These are phyloP conservation scores for Aureobasidium sp. DNA, from an alignment of 2,329 filamentous ascomycete species.

Conservation along the genomic window DNA sequence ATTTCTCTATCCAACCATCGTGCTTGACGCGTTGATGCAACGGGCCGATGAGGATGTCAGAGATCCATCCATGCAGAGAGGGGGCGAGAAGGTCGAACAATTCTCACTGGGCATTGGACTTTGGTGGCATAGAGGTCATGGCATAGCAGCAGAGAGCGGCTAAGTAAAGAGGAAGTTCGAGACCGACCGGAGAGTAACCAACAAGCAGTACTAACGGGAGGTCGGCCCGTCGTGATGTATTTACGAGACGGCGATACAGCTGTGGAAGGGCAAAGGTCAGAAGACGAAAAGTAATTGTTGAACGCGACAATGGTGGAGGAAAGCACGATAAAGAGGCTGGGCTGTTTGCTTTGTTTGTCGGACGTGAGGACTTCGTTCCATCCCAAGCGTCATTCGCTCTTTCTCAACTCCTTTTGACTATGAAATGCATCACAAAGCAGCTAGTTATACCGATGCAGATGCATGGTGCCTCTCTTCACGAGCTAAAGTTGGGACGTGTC, in stretches of 20 bases:
- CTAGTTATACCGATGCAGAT: neutral
- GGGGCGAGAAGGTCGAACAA: neutral
- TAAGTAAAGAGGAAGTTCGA: neutral
- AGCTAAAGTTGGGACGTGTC: neutral
- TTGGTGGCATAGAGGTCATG: neutral
- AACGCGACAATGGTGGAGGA: neutral
- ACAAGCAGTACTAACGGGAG: neutral
- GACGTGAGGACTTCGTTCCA: neutral
- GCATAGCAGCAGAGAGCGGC: neutral
- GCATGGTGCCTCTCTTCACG: neutral
- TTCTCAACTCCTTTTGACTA: neutral
- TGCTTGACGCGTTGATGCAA: neutral
- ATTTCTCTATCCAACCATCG: neutral
- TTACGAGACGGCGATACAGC: neutral
- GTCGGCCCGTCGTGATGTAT: neutral
- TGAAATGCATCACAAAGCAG: neutral
- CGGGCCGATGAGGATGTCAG: neutral
- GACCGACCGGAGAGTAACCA: neutral
- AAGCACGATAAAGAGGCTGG: neutral
- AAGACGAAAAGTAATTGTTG: neutral
- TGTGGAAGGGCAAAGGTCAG: neutral
- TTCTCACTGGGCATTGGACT: neutral
- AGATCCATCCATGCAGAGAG: neutral
- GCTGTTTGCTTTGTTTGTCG: slow-evolving; percentile 10
- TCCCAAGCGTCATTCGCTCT: neutral